Conservation (phyloP, 129 eudicot species). For the Flaveria linearis region DNA sequence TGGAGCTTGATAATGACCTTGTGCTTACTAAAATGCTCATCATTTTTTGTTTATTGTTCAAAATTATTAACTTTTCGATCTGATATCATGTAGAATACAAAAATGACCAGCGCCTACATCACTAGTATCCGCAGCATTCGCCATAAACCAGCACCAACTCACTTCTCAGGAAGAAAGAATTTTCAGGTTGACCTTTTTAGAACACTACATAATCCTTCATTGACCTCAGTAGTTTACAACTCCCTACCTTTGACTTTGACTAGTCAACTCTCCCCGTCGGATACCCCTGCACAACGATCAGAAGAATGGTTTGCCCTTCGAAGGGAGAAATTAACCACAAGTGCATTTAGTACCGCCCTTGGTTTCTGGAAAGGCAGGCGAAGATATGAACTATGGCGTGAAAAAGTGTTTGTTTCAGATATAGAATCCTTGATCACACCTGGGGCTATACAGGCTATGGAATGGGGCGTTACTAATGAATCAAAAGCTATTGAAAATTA, state of each 20-base stretch:
- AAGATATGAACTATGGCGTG: conserved; percentile 81
- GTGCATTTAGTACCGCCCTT: conserved; percentile 89
- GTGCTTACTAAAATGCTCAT: not conserved
- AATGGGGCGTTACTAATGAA: conserved; percentile 87
- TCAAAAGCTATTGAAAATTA: conserved; percentile 69
- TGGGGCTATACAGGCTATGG: conserved; percentile 60
- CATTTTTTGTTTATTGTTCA: not conserved
- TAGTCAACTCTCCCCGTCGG: conserved; percentile 52
- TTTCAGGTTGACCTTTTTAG: conserved; percentile 23
- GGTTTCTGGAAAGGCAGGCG: conserved; percentile 96
- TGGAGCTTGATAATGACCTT: no score
- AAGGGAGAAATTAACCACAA: conserved; percentile 81
- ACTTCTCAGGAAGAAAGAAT: conserved; percentile 36
- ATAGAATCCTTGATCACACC: conserved; percentile 25
- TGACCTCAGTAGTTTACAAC: conserved; percentile 24
- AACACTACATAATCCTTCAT: conserved; percentile 21
- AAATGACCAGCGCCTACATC: conserved; percentile 56
- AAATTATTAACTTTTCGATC: not conserved
- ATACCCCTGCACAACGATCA: conserved; percentile 77
- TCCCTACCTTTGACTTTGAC: conserved; percentile 32
- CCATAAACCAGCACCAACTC: conserved; percentile 34
- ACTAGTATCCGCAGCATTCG: conserved; percentile 43
- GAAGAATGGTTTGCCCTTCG: conserved; percentile 97
- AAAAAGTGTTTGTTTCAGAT: conserved; percentile 60
- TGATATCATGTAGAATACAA: conserved; percentile 2